These are phyloP conservation scores for Pyrenophora seminiperda DNA, from an alignment of 2,329 filamentous ascomycete genomes.

Conservation along the genomic window DNA sequence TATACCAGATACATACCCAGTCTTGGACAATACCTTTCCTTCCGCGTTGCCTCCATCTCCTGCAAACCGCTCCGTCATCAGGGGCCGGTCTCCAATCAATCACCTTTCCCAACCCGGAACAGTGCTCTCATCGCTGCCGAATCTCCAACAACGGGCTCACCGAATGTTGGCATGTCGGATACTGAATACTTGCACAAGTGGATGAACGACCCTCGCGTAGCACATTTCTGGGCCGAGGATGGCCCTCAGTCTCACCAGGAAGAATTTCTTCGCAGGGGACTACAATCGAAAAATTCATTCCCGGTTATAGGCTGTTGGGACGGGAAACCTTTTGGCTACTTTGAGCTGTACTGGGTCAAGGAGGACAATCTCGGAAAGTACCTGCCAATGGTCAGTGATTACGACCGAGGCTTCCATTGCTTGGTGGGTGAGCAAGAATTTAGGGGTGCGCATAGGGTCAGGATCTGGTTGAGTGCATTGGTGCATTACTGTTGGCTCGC, in stretches of 20 bases:
- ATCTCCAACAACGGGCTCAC: constrained; percentile 37
- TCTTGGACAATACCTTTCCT: constrained; percentile 81
- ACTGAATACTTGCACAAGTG: constrained; percentile 77
- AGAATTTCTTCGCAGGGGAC: constrained; percentile 68
- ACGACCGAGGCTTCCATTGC: constrained; percentile 86
- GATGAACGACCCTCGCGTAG: constrained; percentile 86
- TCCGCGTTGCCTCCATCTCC: constrained; percentile 79
- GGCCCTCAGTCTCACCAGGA: constrained; percentile 63
- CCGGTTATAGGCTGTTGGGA: constrained; percentile 94
- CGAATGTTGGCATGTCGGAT: constrained; percentile 56
- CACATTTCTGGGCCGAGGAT: constrained; percentile 79
- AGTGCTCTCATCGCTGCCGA: constrained; percentile 58
- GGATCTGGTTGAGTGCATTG: constrained; percentile 80
- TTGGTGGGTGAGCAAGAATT: constrained; percentile 93
- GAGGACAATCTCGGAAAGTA: constrained; percentile 79
- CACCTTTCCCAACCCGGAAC: constrained; percentile 26
- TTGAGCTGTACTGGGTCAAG: constrained; percentile 98
- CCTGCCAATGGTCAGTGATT: constrained; percentile 72
- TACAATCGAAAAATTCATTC: constrained; percentile 77
- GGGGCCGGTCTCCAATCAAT: constrained; percentile 56
- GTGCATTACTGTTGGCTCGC: constrained; percentile 84
- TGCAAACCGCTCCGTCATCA: constrained; percentile 66
- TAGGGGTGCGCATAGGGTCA: constrained; percentile 75
- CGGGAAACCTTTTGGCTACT: constrained; percentile 92
- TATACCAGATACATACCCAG: constrained; percentile 88